Evolutionary conservation across 108 stramenopile species (phyloP).

Genomic region (Nannochloropsis granulata): DNA sequence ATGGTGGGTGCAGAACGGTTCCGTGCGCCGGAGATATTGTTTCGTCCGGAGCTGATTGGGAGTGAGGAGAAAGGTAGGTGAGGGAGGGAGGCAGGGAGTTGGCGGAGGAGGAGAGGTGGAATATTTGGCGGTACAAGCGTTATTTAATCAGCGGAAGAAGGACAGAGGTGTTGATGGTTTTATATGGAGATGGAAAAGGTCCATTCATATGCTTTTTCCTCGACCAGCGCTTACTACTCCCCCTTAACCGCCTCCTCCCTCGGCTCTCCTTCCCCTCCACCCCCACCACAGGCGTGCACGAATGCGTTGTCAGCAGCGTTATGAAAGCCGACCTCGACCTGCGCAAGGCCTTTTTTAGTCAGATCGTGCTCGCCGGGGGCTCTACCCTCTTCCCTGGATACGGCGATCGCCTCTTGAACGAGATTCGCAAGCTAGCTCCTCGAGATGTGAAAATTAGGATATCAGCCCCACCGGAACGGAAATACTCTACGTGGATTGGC

Average conservation of each 20-base stretch:
- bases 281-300: constrained; percentile 53
- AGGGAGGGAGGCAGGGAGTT: background rate
- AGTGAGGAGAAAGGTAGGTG: constrained; percentile 45
- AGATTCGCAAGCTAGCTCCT: constrained; percentile 36
- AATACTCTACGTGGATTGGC: constrained; percentile 60
- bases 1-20: constrained; percentile 62
- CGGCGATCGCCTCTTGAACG: constrained; percentile 77
- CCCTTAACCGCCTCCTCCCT: no score
- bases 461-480: constrained; percentile 38
- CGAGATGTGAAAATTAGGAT: constrained; percentile 36
- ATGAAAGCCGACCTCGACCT: constrained; percentile 77
- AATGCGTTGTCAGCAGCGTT: constrained; percentile 64
- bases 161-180: no score
- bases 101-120: no score
- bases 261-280: no score
- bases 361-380: constrained; percentile 88
- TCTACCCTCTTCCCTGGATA: constrained; percentile 78
- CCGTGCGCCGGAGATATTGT: constrained; percentile 75
- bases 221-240: no score
- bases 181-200: no score
- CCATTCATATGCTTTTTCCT: no score
- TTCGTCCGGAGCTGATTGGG: constrained; percentile 78
- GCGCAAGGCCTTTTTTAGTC: constrained; percentile 71
- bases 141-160: no score
- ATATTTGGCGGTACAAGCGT: no score